Base-by-base conservation (phyloP, 345 rosid genomes). In the Pistacia integerrima region DNA sequence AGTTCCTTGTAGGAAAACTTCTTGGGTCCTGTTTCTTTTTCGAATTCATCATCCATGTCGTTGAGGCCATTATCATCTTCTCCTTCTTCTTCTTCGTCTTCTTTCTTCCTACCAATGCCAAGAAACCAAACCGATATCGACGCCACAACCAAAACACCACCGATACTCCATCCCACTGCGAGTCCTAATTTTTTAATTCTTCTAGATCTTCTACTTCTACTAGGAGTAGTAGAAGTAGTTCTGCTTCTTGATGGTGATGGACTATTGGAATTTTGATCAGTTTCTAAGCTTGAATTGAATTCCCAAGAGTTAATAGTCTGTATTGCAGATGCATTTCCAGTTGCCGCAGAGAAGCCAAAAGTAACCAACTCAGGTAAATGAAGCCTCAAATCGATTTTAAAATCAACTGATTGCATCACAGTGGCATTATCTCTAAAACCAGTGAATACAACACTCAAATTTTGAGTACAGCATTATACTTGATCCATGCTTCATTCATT, bases 281-380 rank as follows among this genome's bases (percentile, higher is more conserved):
- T 44, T 46, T 36, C 63, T 30, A 16, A 55, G 13, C 18, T 17
- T 44, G 82, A 44, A 36, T 2, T 22, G 57, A 79, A 79, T 3
- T 73, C 59, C 76, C 85, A 73, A 0, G 78, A 82, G 3, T 59
- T 68, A 38, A 82, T 22, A 2, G 61, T 73, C 16, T 82, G 81
- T 18, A 73, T 28, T 78, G 59, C 82, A 4, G 11, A 10, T 38
- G 30, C 49, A n/a, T 16, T 11, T 20, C 71, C 80, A 10, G 80
- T 79, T 49, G 80, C 59, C 14, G 80, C 78, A 10, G 81, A 79
- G 69, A 82, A 76, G 30, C 85, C 82, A 36, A 79, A 44, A 18
- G 55, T 61, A 49, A 76, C 80, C 75, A 56, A 76, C n/a, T 76
- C 80, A 1, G 56, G 64, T n/a, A 76, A 13, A 10, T n/a, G 5